Evolutionary conservation across 2,329 filamentous ascomycete species (phyloP).

Genomic region (Dothidotthia symphoricarpi): DNA sequence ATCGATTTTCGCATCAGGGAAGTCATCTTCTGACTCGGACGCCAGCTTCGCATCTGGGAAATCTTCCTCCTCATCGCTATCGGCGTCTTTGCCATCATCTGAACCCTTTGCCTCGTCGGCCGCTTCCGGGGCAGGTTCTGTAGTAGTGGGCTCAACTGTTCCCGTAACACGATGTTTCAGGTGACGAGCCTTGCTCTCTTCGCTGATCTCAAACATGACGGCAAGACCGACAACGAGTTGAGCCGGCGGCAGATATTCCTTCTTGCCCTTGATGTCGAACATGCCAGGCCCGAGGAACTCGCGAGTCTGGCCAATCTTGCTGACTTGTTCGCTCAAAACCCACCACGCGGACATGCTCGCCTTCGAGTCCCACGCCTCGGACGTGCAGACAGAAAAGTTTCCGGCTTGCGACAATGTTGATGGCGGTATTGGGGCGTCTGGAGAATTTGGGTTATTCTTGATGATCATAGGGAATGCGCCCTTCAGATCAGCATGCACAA

Average conservation of each 20-base stretch:
- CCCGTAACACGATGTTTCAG: conserved; percentile 67
- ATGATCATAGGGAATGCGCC: conserved; percentile 84
- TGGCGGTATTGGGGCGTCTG: conserved; percentile 84
- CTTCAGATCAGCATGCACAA: conserved; percentile 84
- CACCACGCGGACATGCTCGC: conserved; percentile 95
- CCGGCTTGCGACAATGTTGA: conserved; percentile 90
- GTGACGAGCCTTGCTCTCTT: conserved; percentile 80
- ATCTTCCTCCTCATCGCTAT: conserved; percentile 45
- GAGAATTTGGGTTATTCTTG: conserved; percentile 76
- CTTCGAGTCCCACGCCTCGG: conserved; percentile 92
- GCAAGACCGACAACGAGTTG: conserved; percentile 85
- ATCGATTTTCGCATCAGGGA: conserved; percentile 44
- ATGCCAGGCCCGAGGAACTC: conserved; percentile 76
- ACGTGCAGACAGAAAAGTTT: conserved; percentile 77
- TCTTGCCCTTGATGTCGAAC: conserved; percentile 80
- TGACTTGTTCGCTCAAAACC: conserved; percentile 87
- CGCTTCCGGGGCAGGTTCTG: conserved; percentile 20
- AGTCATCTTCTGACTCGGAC: conserved; percentile 46
- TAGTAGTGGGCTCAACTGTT: conserved; percentile 18
- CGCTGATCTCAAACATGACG: conserved; percentile 82
- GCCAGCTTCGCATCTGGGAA: conserved; percentile 47
- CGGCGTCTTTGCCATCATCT: conserved; percentile 24
- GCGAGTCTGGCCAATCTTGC: conserved; percentile 75
- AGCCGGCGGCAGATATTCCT: conserved; percentile 86
- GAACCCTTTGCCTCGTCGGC: conserved; percentile 13